Evolutionary conservation across 129 eudicot genomes (phyloP).

Genomic region (Artemisia annua): DNA sequence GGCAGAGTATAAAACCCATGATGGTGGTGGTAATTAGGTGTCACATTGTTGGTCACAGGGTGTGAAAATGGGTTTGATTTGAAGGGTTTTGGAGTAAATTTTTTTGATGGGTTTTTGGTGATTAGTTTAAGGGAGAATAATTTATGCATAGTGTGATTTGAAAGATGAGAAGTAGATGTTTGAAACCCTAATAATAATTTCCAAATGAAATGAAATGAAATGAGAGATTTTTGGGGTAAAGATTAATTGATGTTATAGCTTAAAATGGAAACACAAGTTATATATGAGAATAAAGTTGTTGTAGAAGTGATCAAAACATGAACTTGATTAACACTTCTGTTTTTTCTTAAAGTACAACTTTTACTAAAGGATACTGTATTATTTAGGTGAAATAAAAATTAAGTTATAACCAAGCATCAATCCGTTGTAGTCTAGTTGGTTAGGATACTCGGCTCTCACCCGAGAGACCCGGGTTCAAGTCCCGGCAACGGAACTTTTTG

Average conservation of each 20-base stretch:
- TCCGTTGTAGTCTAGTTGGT: conserved; percentile 99
- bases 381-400: no score
- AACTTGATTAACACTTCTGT: no score
- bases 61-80: conserved; percentile 45
- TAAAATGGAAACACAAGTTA: no score
- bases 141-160: conserved; percentile 55
- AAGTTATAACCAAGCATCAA: neutral
- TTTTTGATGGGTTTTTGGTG: conserved; percentile 45
- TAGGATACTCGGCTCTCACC: conserved; percentile 99
- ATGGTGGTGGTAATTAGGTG: conserved; percentile 17
- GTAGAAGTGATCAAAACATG: no score
- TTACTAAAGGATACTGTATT: no score
- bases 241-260: no score
- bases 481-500: conserved; percentile 80
- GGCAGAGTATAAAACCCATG: conserved; percentile 29
- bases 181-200: no score
- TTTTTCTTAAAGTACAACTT: no score
- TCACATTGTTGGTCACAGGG: conserved; percentile 23
- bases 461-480: conserved; percentile 99
- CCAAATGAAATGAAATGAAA: no score
- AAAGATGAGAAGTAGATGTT: no score
- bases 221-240: no score
- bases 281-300: no score
- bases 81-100: conserved; percentile 28
- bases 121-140: conserved; percentile 46